Base-by-base conservation (phyloP, 192 early-diverging fungal genomes). In the Coemansia pectinata region DNA sequence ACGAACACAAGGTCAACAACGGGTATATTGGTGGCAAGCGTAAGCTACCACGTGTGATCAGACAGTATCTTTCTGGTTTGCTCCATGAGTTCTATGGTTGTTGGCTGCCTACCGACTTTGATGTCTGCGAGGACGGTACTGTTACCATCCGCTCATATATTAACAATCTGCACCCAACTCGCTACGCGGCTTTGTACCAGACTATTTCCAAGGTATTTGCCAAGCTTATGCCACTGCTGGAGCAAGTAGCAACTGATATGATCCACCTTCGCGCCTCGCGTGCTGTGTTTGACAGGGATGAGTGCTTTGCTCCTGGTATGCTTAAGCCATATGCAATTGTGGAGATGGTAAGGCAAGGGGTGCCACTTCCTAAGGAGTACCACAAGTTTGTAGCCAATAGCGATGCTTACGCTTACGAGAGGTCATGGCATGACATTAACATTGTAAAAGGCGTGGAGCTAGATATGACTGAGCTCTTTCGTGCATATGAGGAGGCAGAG, bases 211-310 rank as follows among this genome's bases (percentile, higher is more conserved):
- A 62, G 21, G 38, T 42, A 21, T 62, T 62, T 41, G 34, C 61
- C 21, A 41, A 42, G 23, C 14, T 62, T 39, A 8, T 62, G 8
- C 40, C 61, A 21, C 15, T 61, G 77, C 86, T 92, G 38, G 86
- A 91, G 69, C 53, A 78, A 5, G 71, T 85, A 19, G 48, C 64
- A 23, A 65, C 63, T 2, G 70, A 71, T 14, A 27, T 71, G 38
- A 41, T 42, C 21, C 42, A 48, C 29, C 62, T 44, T 21, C 40
- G 31, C 19, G 14, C 5, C 2, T 3, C 7, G 42, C 55, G 63
- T 2, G 67, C 31, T 11, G 12, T 29, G 19, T 42, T 66, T 9
- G 39, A 55, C 19, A 3, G 12, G 19, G 36, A 66, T 5, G 34
- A 52, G 9, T 66, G 60, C 29, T 17, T 57, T 36, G n/a, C 1